Conservation (phyloP, 371 early-diverging fungal genomes). For the Syncephalastrum sp. region DNA sequence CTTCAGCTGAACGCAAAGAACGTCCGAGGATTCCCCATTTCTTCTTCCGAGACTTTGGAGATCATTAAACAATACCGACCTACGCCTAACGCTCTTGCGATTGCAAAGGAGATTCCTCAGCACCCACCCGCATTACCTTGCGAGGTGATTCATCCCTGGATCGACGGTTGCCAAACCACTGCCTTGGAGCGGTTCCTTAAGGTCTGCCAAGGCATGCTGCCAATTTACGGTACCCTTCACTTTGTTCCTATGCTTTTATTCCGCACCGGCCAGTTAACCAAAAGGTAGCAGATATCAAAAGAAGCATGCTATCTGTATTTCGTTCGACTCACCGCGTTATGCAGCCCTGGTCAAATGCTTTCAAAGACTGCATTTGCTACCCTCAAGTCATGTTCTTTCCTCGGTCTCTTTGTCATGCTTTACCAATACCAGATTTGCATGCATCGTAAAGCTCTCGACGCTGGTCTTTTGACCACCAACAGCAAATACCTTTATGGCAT, state of each 20-base stretch:
- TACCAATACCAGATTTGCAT: conserved; percentile 63
- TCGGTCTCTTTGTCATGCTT: conserved; percentile 60
- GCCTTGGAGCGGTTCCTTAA: conserved; percentile 49
- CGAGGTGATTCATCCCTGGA: conserved; percentile 61
- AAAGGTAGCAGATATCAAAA: conserved; percentile 34
- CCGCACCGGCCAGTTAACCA: conserved; percentile 50
- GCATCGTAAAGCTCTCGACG: conserved; percentile 53
- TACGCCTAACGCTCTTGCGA: conserved; percentile 43
- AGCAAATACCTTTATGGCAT: conserved; percentile 65
- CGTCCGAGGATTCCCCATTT: conserved; percentile 49
- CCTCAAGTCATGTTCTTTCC: conserved; percentile 59
- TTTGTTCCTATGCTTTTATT: conserved; percentile 69
- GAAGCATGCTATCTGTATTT: neutral
- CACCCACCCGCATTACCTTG: conserved; percentile 41
- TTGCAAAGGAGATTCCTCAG: conserved; percentile 24
- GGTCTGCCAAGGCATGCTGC: conserved; percentile 57
- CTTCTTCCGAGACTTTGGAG: conserved; percentile 35
- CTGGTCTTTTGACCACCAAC: conserved; percentile 39
- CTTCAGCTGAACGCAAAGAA: conserved; percentile 52
- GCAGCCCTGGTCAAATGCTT: conserved; percentile 49
- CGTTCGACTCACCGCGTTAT: neutral
- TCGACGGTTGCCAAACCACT: conserved; percentile 51
- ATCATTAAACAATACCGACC: conserved; percentile 43
- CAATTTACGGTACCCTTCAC: conserved; percentile 73
- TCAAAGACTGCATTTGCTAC: conserved; percentile 53